These are phyloP conservation scores for Nothopassalora personata DNA, from an alignment of 2,329 filamentous ascomycete species.

Conservation along the genomic window DNA sequence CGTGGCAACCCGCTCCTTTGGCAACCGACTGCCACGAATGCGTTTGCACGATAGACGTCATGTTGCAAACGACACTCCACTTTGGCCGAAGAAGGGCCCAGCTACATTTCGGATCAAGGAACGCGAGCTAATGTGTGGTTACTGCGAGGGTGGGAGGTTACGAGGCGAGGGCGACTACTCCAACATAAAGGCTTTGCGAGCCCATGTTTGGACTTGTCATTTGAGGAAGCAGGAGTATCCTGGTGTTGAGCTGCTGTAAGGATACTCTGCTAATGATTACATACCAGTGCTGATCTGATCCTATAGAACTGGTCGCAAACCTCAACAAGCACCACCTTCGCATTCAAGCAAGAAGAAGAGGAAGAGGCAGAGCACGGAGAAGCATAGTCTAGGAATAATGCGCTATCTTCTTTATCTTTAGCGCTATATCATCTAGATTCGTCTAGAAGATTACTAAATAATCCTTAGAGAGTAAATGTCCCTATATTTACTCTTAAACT, in stretches of 20 bases:
- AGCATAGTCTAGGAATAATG: too few relatives aligned
- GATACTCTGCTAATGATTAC: too few relatives aligned
- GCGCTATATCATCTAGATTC: too few relatives aligned
- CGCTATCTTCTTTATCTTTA: too few relatives aligned
- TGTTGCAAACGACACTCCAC: not conserved
- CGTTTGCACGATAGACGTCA: not conserved
- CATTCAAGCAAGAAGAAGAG: too few relatives aligned
- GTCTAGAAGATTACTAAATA: too few relatives aligned
- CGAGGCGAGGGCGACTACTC: not conserved
- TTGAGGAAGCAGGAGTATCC: not conserved
- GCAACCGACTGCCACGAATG: not conserved
- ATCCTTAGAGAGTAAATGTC: too few relatives aligned
- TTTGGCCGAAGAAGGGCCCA: not conserved
- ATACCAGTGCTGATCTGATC: too few relatives aligned
- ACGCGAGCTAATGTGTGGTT: not conserved
- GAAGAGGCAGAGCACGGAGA: too few relatives aligned
- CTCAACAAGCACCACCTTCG: too few relatives aligned
- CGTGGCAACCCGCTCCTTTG: not conserved
- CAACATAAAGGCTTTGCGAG: not conserved
- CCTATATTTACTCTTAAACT: too few relatives aligned
- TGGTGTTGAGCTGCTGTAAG: not conserved
- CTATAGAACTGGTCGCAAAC: too few relatives aligned
- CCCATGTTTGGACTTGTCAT: not conserved
- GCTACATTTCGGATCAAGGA: not conserved
- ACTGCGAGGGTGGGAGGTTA: not conserved